Conservation (phyloP, 352 stramenopile species). For the Globisporangium cystogenes region DNA sequence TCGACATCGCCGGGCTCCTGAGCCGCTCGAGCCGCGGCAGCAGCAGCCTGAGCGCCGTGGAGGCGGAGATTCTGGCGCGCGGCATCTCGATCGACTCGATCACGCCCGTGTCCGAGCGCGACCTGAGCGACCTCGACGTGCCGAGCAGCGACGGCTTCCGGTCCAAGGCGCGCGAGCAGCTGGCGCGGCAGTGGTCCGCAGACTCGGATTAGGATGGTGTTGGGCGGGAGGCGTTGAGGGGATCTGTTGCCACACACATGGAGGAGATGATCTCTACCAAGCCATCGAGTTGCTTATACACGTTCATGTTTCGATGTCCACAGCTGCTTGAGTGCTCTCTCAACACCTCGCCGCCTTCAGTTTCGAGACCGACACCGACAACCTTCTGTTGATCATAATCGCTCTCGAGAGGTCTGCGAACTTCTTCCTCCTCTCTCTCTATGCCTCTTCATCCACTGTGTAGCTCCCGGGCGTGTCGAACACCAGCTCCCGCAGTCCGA, state of each 20-base stretch:
- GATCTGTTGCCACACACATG: too few species aligned
- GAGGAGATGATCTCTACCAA: too few species aligned
- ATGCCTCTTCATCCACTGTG: conserved; percentile 26
- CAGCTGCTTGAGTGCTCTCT: too few species aligned
- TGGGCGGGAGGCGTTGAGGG: conserved; percentile 4
- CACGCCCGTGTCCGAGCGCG: conserved; percentile 28
- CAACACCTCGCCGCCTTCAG: not conserved
- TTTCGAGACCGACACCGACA: too few species aligned
- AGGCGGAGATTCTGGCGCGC: conserved; percentile 10
- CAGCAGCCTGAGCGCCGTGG: not conserved
- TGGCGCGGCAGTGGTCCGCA: conserved; percentile 55
- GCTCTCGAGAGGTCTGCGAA: not conserved
- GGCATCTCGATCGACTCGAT: conserved; percentile 40
- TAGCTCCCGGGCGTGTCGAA: conserved; percentile 46
- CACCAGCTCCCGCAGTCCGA: conserved; percentile 31
- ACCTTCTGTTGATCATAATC: not conserved
- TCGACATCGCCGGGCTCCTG: conserved; percentile 14
- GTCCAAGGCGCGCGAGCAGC: conserved; percentile 49
- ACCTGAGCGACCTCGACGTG: conserved; percentile 27
- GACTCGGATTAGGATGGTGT: conserved; percentile 19
- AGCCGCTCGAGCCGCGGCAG: conserved; percentile 6
- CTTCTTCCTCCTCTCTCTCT: not conserved
- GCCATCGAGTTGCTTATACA: too few species aligned
- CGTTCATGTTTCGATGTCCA: too few species aligned
- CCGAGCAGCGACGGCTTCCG: conserved; percentile 45